A percentile compares a stretch with the other conserved stretches of the same genome.
phyloP scores from a whole-genome alignment of 305 asterid genomes.

The Plantago lanceolata region DNA sequence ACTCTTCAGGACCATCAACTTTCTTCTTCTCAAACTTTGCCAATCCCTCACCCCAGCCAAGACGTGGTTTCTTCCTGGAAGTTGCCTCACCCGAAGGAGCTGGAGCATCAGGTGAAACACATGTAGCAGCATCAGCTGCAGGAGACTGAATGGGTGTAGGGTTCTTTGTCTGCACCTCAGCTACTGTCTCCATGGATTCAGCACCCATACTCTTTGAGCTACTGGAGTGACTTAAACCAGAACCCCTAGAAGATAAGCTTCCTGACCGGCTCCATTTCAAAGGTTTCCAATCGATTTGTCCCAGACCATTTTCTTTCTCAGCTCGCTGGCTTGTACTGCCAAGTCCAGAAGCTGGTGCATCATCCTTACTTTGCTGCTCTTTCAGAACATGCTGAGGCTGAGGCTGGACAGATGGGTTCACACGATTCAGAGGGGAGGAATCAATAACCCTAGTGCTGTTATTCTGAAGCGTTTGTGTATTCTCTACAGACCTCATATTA shows the following conservation, averaged over 20 bases:
- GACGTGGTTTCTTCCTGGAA: conserved; percentile 93
- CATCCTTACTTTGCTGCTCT: conserved; percentile 49
- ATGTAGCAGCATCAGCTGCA: conserved; percentile 37
- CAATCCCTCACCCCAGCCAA: conserved; percentile 99
- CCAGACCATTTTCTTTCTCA: conserved; percentile 56
- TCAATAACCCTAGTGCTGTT: conserved; percentile 27
- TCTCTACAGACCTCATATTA: conserved; percentile 59
- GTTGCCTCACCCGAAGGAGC: conserved; percentile 57
- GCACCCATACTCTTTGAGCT: conserved; percentile 70
- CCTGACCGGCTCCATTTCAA: conserved; percentile 80
- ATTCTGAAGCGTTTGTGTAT: conserved; percentile 29
- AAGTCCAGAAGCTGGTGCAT: conserved; percentile 27
- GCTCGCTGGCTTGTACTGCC: conserved; percentile 39
- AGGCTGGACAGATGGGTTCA: conserved; percentile 26
- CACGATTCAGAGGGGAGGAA: conserved; percentile 38
- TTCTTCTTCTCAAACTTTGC: conserved; percentile 95
- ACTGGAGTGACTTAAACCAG: conserved; percentile 67
- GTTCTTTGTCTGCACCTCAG: conserved; percentile 50
- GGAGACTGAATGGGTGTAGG: conserved; percentile 50
- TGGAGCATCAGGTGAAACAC: conserved; percentile 42
- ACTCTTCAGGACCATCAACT: conserved; percentile 73
- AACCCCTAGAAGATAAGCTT: conserved; percentile 74
- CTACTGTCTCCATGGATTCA: conserved; percentile 50
- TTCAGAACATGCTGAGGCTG: conserved; percentile 36
- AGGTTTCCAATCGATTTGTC: conserved; percentile 71